These are phyloP conservation scores for Nematodospora anomalae DNA, from an alignment of 1,139 yeast species.

Conservation along the genomic window DNA sequence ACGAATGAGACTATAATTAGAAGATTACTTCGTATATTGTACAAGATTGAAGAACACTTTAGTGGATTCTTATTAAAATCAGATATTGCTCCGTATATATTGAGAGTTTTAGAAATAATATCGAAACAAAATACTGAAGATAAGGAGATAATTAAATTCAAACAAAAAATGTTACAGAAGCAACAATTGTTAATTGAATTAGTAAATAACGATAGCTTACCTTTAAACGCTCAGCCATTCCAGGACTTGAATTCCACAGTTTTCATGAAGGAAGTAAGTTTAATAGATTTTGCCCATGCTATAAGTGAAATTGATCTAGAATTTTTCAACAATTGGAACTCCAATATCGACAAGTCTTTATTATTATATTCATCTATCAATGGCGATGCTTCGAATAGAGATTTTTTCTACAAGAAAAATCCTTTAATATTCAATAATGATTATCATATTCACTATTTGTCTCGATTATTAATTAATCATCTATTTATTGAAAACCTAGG, in stretches of 20 bases:
- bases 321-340: slow-evolving; percentile 70
- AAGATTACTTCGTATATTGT: slow-evolving; percentile 39
- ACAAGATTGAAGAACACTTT: slow-evolving; percentile 35
- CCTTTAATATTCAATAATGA: slow-evolving; percentile 65
- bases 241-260: slow-evolving; percentile 34
- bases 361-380: slow-evolving; percentile 32
- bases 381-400: slow-evolving; percentile 17
- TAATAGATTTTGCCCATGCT: slow-evolving; percentile 53
- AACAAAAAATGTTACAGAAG: slow-evolving; percentile 32
- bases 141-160: slow-evolving; percentile 22
- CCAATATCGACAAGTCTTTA: slow-evolving; percentile 53
- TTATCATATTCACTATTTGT: slow-evolving; percentile 71
- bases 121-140: slow-evolving; percentile 14
- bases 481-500: slow-evolving; percentile 50
- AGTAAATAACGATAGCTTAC: slow-evolving; percentile 22
- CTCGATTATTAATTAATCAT: slow-evolving; percentile 70
- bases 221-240: slow-evolving; percentile 26
- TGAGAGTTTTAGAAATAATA: slow-evolving; percentile 34
- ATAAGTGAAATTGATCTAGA: slow-evolving; percentile 58
- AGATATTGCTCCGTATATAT: slow-evolving; percentile 41
- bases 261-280: slow-evolving; percentile 44
- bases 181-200: slow-evolving; percentile 38
- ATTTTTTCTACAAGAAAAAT: slow-evolving; percentile 42
- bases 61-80: slow-evolving; percentile 41
- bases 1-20: slow-evolving; percentile 32